Conservation (phyloP, 768 basidiomycete species). For the Collybia sordida region DNA sequence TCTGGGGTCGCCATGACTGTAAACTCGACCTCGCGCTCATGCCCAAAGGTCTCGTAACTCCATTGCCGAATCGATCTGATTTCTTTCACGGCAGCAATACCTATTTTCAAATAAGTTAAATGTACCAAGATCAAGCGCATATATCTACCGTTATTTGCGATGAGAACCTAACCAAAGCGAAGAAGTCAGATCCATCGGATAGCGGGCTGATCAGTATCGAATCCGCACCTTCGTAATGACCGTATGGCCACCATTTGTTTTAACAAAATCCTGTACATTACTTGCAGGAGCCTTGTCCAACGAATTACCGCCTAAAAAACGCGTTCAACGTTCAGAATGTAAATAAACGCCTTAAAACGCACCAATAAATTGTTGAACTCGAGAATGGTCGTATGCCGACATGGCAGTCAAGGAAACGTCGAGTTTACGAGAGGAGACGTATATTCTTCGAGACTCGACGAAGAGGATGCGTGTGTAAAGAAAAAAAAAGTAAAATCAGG, state of each 20-base stretch:
- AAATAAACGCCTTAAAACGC: slow-evolving; percentile 14
- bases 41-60: slow-evolving; percentile 99
- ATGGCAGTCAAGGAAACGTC: slow-evolving; percentile 30
- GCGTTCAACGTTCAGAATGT: slow-evolving; percentile 10
- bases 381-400: slow-evolving; percentile 54
- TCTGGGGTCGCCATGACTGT: slow-evolving; percentile 99
- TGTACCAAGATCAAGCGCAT: not conserved
- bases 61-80: slow-evolving; percentile 99
- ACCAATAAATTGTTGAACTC: slow-evolving; percentile 57
- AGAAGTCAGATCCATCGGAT: slow-evolving; percentile 3
- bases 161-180: slow-evolving; percentile 69
- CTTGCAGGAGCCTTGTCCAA: slow-evolving; percentile 81
- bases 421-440: slow-evolving; percentile 10
- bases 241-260: slow-evolving; percentile 89
- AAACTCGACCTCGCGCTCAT: slow-evolving; percentile 95
- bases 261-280: slow-evolving; percentile 88
- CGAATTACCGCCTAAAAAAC: slow-evolving; percentile 85
- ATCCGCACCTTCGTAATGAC: slow-evolving; percentile 91
- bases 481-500: slow-evolving; percentile 1
- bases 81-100: slow-evolving; percentile 99
- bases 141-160: slow-evolving; percentile 90
- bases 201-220: slow-evolving; percentile 6
- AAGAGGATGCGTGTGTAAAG: slow-evolving; percentile 1
- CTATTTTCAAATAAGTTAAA: slow-evolving; percentile 36
- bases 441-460: slow-evolving; percentile 8